These are phyloP conservation scores for Rhizoctonia solani DNA, from an alignment of 1,284 basidiomycete genomes.

Conservation along the genomic window DNA sequence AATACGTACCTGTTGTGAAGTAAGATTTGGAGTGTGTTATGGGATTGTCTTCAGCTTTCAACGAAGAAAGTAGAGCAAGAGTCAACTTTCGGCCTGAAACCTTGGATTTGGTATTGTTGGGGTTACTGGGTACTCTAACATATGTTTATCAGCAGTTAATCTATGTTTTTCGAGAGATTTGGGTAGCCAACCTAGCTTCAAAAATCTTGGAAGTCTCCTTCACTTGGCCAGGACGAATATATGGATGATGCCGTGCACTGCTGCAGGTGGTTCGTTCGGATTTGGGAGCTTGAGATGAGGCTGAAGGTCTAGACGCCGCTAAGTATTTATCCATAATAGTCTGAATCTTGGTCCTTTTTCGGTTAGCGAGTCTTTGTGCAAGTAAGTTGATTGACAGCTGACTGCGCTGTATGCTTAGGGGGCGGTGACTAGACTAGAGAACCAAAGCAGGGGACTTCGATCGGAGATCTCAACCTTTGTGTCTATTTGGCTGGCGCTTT, in stretches of 20 bases:
- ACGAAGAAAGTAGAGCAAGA: slow-evolving; percentile 25
- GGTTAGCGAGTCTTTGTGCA: background rate
- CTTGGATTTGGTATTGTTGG: background rate
- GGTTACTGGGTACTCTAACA: too few relatives aligned
- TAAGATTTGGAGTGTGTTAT: slow-evolving; percentile 35
- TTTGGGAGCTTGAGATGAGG: background rate
- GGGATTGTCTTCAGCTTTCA: slow-evolving; percentile 37
- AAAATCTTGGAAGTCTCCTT: too few relatives aligned
- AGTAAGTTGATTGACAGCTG: background rate
- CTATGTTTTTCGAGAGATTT: too few relatives aligned
- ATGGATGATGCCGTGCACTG: slow-evolving; percentile 24
- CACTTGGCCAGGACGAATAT: background rate
- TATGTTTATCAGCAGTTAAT: too few relatives aligned
- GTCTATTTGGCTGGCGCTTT: slow-evolving; percentile 12
- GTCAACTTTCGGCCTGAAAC: slow-evolving; percentile 28
- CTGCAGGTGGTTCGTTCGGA: background rate
- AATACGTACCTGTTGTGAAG: slow-evolving; percentile 31
- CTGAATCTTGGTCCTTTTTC: background rate
- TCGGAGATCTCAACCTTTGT: slow-evolving; percentile 28
- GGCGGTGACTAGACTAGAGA: background rate
- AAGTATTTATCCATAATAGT: slow-evolving; percentile 13
- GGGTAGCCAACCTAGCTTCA: too few relatives aligned
- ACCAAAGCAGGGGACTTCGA: background rate
- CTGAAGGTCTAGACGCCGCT: background rate
- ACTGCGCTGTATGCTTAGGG: background rate